Conservation (phyloP, 371 early-diverging fungal species). For the Lichtheimia hyalospora region DNA sequence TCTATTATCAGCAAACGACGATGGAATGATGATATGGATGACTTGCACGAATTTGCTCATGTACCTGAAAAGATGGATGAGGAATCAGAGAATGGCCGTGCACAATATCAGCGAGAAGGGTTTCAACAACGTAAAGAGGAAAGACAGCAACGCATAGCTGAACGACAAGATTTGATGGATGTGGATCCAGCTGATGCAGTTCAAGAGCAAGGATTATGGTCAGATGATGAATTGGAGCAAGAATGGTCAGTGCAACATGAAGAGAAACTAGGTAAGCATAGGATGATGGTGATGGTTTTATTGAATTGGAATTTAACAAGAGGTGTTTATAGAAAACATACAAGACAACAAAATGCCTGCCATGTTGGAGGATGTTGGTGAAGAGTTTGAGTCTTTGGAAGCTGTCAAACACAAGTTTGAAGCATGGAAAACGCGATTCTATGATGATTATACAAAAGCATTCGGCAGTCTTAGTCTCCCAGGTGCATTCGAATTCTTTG, state of each 20-base stretch:
- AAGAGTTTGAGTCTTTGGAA: slow-evolving; percentile 55
- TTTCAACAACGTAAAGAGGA: slow-evolving; percentile 38
- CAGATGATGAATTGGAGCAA: slow-evolving; percentile 54
- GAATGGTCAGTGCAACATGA: slow-evolving; percentile 30
- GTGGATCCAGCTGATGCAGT: slow-evolving; percentile 12
- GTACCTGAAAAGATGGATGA: slow-evolving; percentile 26
- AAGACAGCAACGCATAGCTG: slow-evolving; percentile 20
- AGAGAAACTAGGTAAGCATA: slow-evolving; percentile 28
- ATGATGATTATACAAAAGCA: slow-evolving; percentile 68
- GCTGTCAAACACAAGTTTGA: slow-evolving; percentile 62
- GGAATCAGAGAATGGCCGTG: slow-evolving; percentile 32
- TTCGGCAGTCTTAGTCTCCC: slow-evolving; percentile 71
- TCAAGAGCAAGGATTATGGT: slow-evolving; percentile 47
- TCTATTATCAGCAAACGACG: slow-evolving; percentile 41
- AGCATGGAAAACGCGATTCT: slow-evolving; percentile 62
- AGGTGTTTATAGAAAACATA: slow-evolving; percentile 10
- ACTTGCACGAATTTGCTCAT: slow-evolving; percentile 47
- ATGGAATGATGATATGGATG: slow-evolving; percentile 47
- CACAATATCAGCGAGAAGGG: slow-evolving; percentile 23
- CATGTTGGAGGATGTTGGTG: slow-evolving; percentile 48
- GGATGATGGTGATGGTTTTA: background rate
- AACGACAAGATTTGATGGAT: slow-evolving; percentile 3
- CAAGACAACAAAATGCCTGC: slow-evolving; percentile 20
- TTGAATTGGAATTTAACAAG: background rate
- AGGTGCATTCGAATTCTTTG: slow-evolving; percentile 68